These are phyloP conservation scores for Ophiostoma himal-ulmi DNA, from an alignment of 2,329 filamentous ascomycete species.

Conservation along the genomic window DNA sequence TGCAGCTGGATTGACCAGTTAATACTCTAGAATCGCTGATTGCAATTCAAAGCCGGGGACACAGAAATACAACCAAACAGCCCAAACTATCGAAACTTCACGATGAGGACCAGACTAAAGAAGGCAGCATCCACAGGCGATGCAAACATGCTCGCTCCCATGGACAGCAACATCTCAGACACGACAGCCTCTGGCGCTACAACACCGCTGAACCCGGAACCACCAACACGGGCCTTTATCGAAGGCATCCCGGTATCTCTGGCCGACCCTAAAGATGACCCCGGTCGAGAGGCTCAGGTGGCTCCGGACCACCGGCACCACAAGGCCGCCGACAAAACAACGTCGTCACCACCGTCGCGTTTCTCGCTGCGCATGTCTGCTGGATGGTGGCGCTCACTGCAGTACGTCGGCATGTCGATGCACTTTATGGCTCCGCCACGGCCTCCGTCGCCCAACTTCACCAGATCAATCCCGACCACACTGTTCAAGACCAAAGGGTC, in stretches of 20 bases:
- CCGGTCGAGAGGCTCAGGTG: not conserved
- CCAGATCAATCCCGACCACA: conserved; percentile 46
- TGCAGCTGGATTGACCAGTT: no score
- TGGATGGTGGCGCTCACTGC: conserved; percentile 59
- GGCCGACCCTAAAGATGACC: not conserved
- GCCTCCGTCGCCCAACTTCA: conserved; percentile 56
- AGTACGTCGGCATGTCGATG: conserved; percentile 63
- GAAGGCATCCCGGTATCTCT: not conserved
- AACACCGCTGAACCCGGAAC: not conserved
- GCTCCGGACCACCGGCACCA: not conserved
- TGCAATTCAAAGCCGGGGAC: not conserved
- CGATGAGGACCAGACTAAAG: not conserved
- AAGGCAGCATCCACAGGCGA: not conserved
- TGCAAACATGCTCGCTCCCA: not conserved
- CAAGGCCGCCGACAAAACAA: not conserved
- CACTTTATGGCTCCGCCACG: conserved; percentile 57
- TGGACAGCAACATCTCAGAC: not conserved
- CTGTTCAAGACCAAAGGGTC: conserved; percentile 30
- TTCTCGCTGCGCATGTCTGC: conserved; percentile 59
- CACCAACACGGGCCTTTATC: not conserved
- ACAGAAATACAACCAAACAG: not conserved
- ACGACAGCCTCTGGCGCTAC: not conserved
- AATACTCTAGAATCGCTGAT: not conserved
- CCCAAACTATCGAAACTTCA: not conserved
- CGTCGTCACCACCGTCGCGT: conserved; percentile 36